phyloP scores from a whole-genome alignment of 2,329 filamentous ascomycete species.

The Calonectria multiphialidica region DNA sequence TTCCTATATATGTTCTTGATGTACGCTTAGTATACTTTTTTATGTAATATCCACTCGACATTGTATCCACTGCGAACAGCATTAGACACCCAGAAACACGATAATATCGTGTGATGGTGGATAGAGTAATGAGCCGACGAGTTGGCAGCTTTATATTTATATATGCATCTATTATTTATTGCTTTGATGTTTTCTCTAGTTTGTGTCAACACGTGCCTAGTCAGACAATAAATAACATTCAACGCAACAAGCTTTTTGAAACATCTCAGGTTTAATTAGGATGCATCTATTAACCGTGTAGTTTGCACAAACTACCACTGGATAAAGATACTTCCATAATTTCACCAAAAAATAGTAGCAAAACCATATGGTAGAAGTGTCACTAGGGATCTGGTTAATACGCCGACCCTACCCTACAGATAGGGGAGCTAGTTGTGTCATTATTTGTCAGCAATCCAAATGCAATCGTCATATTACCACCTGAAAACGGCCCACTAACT shows the following conservation, averaged over 20 bases:
- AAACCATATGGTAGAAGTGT: no score
- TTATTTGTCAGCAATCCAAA: background rate
- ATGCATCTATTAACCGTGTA: no score
- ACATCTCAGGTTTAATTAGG: no score
- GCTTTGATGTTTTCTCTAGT: no score
- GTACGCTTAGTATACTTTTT: conserved; percentile 14
- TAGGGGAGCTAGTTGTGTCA: background rate
- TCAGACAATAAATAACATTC: no score
- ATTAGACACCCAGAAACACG: background rate
- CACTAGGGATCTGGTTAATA: background rate
- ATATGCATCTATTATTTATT: background rate
- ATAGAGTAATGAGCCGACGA: background rate
- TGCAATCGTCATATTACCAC: no score
- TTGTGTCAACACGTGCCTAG: no score
- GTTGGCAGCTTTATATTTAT: background rate
- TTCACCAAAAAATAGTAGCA: no score
- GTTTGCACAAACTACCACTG: no score
- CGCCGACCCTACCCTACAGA: background rate
- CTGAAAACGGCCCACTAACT: no score
- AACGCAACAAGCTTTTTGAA: no score
- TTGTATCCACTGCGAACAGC: background rate
- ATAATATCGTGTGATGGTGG: conserved; percentile 4
- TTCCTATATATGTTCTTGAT: conserved; percentile 11
- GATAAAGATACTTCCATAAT: no score
- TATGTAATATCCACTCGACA: conserved; percentile 18